These are phyloP conservation scores for Neofusicoccum laricinum DNA, from an alignment of 2,329 filamentous ascomycete species.

Conservation along the genomic window DNA sequence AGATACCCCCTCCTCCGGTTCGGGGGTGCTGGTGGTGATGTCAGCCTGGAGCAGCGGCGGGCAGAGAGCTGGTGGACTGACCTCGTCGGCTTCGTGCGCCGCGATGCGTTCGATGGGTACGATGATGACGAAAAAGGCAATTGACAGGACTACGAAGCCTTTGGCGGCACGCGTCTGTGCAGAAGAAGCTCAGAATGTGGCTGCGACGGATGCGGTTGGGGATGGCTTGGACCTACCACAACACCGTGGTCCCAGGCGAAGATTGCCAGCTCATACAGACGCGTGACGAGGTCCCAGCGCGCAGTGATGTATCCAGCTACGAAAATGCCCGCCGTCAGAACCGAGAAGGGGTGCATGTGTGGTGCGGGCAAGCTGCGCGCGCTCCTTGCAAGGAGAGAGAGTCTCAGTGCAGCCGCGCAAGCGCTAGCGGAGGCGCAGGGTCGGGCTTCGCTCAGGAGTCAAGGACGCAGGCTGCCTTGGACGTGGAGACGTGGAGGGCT, in stretches of 20 bases:
- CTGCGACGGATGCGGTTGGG: too few species aligned
- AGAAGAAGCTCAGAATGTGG: neutral
- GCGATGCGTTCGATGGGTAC: conserved; percentile 83
- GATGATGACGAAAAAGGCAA: conserved; percentile 80
- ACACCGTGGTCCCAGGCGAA: conserved; percentile 99
- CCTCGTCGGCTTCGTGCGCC: conserved; percentile 72
- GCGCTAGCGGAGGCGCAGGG: conserved; percentile 11
- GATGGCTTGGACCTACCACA: conserved; percentile 60
- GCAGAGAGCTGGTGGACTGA: conserved; percentile 48
- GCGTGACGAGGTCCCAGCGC: conserved; percentile 96
- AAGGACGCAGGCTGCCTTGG: neutral
- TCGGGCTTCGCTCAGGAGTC: neutral
- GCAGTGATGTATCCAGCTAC: conserved; percentile 99
- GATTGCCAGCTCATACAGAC: conserved; percentile 92
- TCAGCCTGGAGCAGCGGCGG: conserved; percentile 17
- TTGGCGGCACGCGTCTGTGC: conserved; percentile 78
- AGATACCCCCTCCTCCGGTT: conserved; percentile 74
- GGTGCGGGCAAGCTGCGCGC: neutral
- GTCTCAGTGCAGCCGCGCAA: neutral
- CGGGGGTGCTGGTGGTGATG: conserved; percentile 68
- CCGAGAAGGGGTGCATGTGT: conserved; percentile 95
- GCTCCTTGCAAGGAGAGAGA: neutral
- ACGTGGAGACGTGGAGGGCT: neutral
- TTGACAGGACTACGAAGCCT: conserved; percentile 76
- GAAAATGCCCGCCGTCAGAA: conserved; percentile 95